Base-by-base conservation (phyloP, 2,329 filamentous ascomycete species). In the Phyllosticta citriasiana region DNA sequence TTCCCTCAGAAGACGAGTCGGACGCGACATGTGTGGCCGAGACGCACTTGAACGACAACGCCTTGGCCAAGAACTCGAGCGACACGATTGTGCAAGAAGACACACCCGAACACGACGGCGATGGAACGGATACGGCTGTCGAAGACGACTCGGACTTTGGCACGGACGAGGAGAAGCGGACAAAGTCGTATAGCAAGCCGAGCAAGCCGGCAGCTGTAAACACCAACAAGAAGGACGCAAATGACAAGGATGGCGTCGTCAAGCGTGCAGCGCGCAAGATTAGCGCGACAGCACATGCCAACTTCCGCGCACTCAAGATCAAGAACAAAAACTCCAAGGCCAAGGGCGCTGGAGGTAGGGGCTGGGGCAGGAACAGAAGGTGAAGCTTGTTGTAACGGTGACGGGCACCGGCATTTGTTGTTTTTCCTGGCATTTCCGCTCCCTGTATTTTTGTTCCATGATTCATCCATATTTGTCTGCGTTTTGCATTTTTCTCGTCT, bases 271-370 rank as follows among this genome's bases (percentile, higher is more conserved):
- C 70, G 27, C 72, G 73, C 35, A 80, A 78, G 64, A 73, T 79
- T 60, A 78, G 76, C 62, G 74, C 77, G 16, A 71, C 71, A 25
- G 76, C 77, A 26, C 76, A 80, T 66, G 75, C 77, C 25, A 81
- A 81, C 60, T 80, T 76, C 65, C 72, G 75, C 19, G 72, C 68
- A 63, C 72, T 81, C 30, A 81, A 81, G 63, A 80, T 81, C 69
- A 80, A 78, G 70, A 76, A 77, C 63, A 78, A 79, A 52, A 62
- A 62, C 47, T 62, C 60, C 4, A 62, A 58, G 25, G 55, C 55
- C 16, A 40, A 25, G 25, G 60, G 55, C 14, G 55, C 50, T 8
- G 55, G 60, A n/a, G 54, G 54, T 4, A 33, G 54, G 27, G 7
- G 40, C 14, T 62, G 60, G 60, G 55, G 60, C 14, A 55, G 60